phyloP scores from a whole-genome alignment of 1,284 basidiomycete genomes.

The Mycena citricolor region DNA sequence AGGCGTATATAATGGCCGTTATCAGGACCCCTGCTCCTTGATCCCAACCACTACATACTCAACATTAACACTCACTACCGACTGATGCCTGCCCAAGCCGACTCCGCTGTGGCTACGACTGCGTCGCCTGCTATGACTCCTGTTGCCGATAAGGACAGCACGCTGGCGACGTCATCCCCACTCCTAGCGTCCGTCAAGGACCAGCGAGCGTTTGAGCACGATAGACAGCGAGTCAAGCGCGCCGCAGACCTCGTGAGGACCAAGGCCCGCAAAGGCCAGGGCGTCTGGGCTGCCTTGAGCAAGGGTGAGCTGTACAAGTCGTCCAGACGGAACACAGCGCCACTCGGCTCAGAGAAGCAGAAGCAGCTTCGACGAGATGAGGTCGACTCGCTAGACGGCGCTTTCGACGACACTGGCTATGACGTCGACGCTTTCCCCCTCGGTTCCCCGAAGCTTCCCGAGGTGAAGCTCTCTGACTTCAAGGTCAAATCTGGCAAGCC shows the following conservation, averaged over 20 bases:
- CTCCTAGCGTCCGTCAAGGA: slow-evolving; percentile 34
- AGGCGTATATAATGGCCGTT: no score
- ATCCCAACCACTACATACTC: no score
- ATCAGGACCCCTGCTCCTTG: no score
- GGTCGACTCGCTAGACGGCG: slow-evolving; percentile 21
- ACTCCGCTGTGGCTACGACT: slow-evolving; percentile 12
- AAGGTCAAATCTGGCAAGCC: slow-evolving; percentile 40
- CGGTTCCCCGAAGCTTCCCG: slow-evolving; percentile 25
- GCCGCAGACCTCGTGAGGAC: slow-evolving; percentile 37
- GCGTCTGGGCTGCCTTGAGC: slow-evolving; percentile 13
- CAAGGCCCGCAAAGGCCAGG: slow-evolving; percentile 36
- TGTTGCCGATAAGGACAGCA: slow-evolving; percentile 21
- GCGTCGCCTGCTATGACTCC: slow-evolving; percentile 11
- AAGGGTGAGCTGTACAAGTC: slow-evolving; percentile 17
- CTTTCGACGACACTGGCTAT: slow-evolving; percentile 19
- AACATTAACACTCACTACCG: no score
- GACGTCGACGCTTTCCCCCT: slow-evolving; percentile 15
- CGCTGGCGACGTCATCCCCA: slow-evolving; percentile 14
- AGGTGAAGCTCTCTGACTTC: slow-evolving; percentile 47
- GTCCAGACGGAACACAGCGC: slow-evolving; percentile 11
- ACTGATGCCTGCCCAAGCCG: slow-evolving; percentile 5
- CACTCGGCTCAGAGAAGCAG: slow-evolving; percentile 23
- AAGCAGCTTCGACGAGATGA: slow-evolving; percentile 21
- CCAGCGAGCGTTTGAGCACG: slow-evolving; percentile 46
- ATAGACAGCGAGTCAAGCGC: slow-evolving; percentile 46